These are phyloP conservation scores for Naganishia cerealis DNA, from an alignment of 1,284 basidiomycete species.

Conservation along the genomic window DNA sequence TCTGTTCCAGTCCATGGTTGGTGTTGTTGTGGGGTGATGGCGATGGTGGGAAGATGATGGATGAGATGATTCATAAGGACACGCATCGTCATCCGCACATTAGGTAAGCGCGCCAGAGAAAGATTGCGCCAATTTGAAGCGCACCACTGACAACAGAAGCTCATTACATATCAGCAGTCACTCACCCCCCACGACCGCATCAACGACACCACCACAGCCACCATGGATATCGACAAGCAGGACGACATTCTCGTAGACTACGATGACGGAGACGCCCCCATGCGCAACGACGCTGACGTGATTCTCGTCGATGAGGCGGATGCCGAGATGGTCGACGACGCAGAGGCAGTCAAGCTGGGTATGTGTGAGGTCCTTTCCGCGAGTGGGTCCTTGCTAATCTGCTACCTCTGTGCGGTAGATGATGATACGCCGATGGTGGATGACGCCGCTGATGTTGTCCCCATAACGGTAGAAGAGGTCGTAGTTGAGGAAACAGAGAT, in stretches of 20 bases:
- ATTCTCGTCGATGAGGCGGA: constrained; percentile 9
- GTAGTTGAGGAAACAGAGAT: constrained; percentile 13
- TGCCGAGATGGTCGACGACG: constrained; percentile 21
- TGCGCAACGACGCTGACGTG: neutral
- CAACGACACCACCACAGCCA: neutral
- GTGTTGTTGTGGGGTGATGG: constrained; percentile 2
- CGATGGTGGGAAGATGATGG: neutral
- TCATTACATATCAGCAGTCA: neutral
- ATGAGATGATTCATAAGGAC: neutral
- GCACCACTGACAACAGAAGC: neutral
- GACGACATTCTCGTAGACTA: constrained; percentile 12
- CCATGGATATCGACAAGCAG: constrained; percentile 24
- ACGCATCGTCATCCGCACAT: constrained; percentile 23
- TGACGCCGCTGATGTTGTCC: constrained; percentile 8
- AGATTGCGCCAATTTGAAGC: neutral
- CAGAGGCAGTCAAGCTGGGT: constrained; percentile 9
- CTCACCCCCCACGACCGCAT: neutral
- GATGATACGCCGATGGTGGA: constrained; percentile 20
- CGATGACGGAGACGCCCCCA: constrained; percentile 17
- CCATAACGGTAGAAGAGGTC: constrained; percentile 2
- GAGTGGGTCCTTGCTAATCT: no score
- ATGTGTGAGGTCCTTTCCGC: neutral
- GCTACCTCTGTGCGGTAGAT: neutral
- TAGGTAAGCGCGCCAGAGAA: constrained; percentile 12
- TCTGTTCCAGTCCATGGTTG: constrained; percentile 27